Evolutionary conservation across 192 early-diverging fungal species (phyloP), one percentile per base, ranked within the genome.

Genomic region (Physocladia obscura): DNA sequence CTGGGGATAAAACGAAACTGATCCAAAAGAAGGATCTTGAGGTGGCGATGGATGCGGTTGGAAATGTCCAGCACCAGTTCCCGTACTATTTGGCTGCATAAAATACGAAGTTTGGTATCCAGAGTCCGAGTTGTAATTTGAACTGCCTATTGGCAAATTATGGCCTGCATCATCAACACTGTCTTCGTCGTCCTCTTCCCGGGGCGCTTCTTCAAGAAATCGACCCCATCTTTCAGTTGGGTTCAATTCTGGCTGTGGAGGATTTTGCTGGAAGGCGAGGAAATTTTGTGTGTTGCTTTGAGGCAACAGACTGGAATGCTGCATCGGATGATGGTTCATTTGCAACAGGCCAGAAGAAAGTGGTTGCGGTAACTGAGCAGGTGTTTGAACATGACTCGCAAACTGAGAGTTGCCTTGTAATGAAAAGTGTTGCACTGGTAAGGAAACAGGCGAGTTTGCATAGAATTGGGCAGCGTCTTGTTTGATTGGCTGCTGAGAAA

Each of bases 151-250:
- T 4, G 30, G 6, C 2, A 26, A 36, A 17, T 27, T 13, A 36
- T 26, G 19, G 17, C n/a, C 57, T 11, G 19, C 39, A 48, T 15
- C 19, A 34, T 21, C 22, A 11, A 56, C 29, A 57, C 44, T 22
- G n/a, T 31, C 34, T 6, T 49, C 62, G 40, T 68, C 65, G 13
- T 68, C 65, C 15, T 68, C 65, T 5, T 68, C 65, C 19, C 26
- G n/a, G 8, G 21, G 30, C 2, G 8, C 52, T 1, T 30, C 8
- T 8, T 22, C 52, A 38, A 68, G 29, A 30, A 68, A 68, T 29
- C 51, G n/a, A 27, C 35, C 35, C 65, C 65, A 68, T 27, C 56
- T 68, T 40, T 68, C 65, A 24, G 24, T 26, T 2, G 47, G 40
- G 21, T 57, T 54, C 65, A 54, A 22, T 22, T 56, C 50, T 52